Evolutionary conservation across 2,329 filamentous ascomycete genomes (phyloP), one percentile per base, ranked within the genome.

Genomic region (Dothideomycetes sp.): DNA sequence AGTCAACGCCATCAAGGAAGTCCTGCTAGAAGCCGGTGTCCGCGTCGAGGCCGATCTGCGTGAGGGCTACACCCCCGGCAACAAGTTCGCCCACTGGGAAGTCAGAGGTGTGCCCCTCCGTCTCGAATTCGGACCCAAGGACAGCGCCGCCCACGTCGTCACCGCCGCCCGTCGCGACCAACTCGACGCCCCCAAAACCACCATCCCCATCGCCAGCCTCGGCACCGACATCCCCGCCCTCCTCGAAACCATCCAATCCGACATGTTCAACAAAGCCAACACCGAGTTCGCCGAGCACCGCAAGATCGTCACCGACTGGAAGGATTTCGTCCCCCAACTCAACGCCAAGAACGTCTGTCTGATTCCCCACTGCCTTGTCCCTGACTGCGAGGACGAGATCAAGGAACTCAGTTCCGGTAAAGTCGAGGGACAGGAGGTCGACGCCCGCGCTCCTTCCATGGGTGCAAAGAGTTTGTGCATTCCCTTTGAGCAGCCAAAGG

Each of bases 41-140:
- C 84, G 91, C 44, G 76, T 78, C 44, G 82, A 93, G 50, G 76
- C 80, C 37, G 91, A 98, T 59, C 74, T 78, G 59, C 81, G 93
- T 45, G 89, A 96, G 37, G 84, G 83, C 50, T 94, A 96, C 63
- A 78, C 87, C 46, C 88, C 91, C 27, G 87, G 86, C 49, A 96
- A 84, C 80, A 98, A 98, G 66, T 98, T 98, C 72, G 94, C 93
- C 66, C 88, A 98, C 65, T 95, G 87, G 86, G 93, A 98, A 64
- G 74, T 96, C 53, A 93, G 89, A 67, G 91, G 93, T 60, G 83
- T 96, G 29, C 91, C 93, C 33, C 76, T 98, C 25, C 83, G 91
- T 45, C 74, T 98, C 45, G 91, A 98, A 64, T 94, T 94, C 57
- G 93, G 93, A 5, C 89, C 91, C 55, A 94, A 94, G 65, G 91